These are phyloP conservation scores for Kluyveromyces marxianus DNA, from an alignment of 1,139 yeast genomes.

Conservation along the genomic window DNA sequence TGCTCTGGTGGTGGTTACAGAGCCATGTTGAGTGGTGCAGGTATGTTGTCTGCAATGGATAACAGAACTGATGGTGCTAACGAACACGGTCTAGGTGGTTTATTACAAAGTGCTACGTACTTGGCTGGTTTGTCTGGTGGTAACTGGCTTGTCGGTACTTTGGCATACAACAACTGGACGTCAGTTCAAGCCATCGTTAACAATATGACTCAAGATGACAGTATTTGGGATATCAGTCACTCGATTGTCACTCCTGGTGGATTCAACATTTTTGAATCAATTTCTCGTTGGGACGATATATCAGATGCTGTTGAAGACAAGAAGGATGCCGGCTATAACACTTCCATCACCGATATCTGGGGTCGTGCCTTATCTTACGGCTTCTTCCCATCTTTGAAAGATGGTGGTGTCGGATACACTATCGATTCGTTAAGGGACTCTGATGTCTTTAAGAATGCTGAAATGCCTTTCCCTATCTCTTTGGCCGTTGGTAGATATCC, in stretches of 20 bases:
- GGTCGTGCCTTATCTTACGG: conserved; percentile 48
- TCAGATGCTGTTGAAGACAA: conserved; percentile 46
- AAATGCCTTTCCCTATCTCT: conserved; percentile 40
- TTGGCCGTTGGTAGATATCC: conserved; percentile 32
- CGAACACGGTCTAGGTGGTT: conserved; percentile 61
- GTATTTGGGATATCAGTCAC: conserved; percentile 18
- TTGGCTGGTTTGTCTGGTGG: conserved; percentile 68
- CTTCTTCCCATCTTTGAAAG: conserved; percentile 33
- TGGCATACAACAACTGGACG: conserved; percentile 41
- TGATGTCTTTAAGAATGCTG: conserved; percentile 30
- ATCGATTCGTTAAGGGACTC: conserved; percentile 44
- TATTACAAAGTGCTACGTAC: conserved; percentile 49
- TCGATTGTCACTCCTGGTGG: conserved; percentile 19
- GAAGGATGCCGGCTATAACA: conserved; percentile 43
- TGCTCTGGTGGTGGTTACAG: conserved; percentile 73
- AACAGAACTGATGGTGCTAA: conserved; percentile 44
- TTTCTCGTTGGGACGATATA: conserved; percentile 43
- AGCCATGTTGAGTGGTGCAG: conserved; percentile 61
- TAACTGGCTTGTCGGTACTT: conserved; percentile 59
- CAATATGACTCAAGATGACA: conserved; percentile 29
- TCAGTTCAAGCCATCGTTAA: conserved; percentile 34
- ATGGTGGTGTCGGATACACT: conserved; percentile 56
- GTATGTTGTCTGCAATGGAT: conserved; percentile 50
- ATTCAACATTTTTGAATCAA: conserved; percentile 30
- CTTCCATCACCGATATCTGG: conserved; percentile 62